A percentile compares a stretch with the other conserved stretches of the same genome.
Conservation (phyloP, 768 basidiomycete species). For the Collybia sp. region DNA sequence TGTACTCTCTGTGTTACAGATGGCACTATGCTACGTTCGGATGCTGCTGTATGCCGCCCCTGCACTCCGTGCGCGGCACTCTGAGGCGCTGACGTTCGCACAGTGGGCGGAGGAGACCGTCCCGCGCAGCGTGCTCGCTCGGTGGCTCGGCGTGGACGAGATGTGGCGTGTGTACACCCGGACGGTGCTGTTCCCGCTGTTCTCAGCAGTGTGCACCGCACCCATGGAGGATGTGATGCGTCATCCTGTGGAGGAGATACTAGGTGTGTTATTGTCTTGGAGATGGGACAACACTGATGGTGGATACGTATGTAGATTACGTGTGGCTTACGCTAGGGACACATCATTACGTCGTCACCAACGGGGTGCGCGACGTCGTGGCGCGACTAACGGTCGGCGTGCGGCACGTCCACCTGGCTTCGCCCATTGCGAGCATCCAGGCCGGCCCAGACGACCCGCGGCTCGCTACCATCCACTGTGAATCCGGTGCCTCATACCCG, state of each 20-base stretch:
- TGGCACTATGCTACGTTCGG: constrained; percentile 42
- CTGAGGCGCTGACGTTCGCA: constrained; percentile 35
- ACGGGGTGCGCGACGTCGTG: constrained; percentile 60
- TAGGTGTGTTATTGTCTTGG: constrained; percentile 39
- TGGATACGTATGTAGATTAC: constrained; percentile 44
- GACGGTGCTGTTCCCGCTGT: constrained; percentile 55
- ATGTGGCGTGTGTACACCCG: constrained; percentile 50
- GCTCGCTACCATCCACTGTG: constrained; percentile 34
- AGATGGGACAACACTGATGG: not conserved
- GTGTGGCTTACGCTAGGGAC: constrained; percentile 64
- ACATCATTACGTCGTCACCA: constrained; percentile 59
- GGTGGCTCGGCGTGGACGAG: constrained; percentile 40
- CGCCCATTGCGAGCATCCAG: constrained; percentile 42
- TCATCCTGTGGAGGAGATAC: constrained; percentile 60
- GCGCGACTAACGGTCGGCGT: constrained; percentile 39
- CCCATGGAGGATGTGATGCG: constrained; percentile 45
- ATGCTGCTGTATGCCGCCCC: constrained; percentile 40
- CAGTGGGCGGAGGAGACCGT: constrained; percentile 42
- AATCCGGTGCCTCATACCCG: constrained; percentile 19
- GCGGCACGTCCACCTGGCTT: constrained; percentile 49
- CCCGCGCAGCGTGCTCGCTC: constrained; percentile 35
- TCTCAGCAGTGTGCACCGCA: constrained; percentile 72
- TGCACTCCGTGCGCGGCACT: constrained; percentile 22
- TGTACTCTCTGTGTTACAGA: constrained; percentile 34
- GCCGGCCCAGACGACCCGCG: constrained; percentile 27